A percentile compares a stretch with the other conserved stretches of the same genome.
Evolutionary conservation across 768 basidiomycete genomes (phyloP).

Genomic region (Cubamyces lactineus): DNA sequence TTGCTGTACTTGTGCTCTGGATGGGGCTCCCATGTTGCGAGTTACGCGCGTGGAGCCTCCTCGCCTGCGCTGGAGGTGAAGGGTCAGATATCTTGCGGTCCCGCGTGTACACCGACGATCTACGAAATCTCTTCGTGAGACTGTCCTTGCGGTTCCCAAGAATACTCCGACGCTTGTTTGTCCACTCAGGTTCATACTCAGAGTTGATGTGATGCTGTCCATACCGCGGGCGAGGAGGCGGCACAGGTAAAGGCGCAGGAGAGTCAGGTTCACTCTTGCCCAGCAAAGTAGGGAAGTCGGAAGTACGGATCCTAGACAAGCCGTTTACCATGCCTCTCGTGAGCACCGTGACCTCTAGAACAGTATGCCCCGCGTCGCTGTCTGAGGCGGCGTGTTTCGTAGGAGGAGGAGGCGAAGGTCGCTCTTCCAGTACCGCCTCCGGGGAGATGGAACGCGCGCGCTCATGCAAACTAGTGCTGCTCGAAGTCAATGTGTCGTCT

Average conservation of each 20-base stretch:
- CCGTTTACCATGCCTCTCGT: constrained; percentile 5
- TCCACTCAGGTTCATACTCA: constrained; percentile 20
- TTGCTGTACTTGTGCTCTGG: neutral
- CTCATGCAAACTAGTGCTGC: constrained; percentile 27
- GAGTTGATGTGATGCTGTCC: constrained; percentile 1
- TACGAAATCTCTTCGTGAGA: constrained; percentile 11
- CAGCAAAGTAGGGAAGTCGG: constrained; percentile 29
- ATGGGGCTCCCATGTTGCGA: neutral
- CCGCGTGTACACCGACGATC: constrained; percentile 13
- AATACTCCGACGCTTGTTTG: constrained; percentile 12
- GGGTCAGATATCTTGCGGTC: constrained; percentile 22
- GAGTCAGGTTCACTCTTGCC: constrained; percentile 24
- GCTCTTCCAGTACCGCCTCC: constrained; percentile 15
- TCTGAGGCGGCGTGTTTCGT: constrained; percentile 14
- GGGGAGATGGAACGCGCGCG: constrained; percentile 24
- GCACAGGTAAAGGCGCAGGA: constrained; percentile 7
- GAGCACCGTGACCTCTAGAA: constrained; percentile 4
- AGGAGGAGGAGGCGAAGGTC: constrained; percentile 14
- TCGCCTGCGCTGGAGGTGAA: constrained; percentile 9
- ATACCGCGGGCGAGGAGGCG: too few relatives aligned
- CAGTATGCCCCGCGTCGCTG: constrained; percentile 20
- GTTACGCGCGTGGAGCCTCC: constrained; percentile 5
- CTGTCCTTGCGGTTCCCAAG: constrained; percentile 15
- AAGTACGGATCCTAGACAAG: constrained; percentile 22
- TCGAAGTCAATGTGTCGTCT: constrained; percentile 32